Evolutionary conservation across 768 basidiomycete genomes (phyloP), one percentile per base, ranked within the genome.

Genomic region (Epithele typhae): DNA sequence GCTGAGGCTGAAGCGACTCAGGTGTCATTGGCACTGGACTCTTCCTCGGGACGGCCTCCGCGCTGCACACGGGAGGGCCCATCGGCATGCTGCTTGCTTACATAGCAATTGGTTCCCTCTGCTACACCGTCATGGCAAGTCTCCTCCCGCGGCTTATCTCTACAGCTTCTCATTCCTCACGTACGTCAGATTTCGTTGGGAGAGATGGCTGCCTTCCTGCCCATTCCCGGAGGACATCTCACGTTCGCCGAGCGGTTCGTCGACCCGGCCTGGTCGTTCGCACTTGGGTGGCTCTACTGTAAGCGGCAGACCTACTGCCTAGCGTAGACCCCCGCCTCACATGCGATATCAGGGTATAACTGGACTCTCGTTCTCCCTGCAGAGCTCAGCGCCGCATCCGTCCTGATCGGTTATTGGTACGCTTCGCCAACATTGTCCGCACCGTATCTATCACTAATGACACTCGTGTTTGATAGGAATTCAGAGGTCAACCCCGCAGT

Each of bases 11-110:
- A n/a, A n/a, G n/a, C n/a, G n/a, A n/a, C 23, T 4, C 15, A 57
- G 64, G 64, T 35, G 64, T 64, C 53, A 75, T 76, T 44, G 77
- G 78, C 15, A 78, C 77, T 2, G 78, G 80, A 40, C 65, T 81
- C 3, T 81, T 82, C 60, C 61, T 82, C 12, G 75, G 77, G 5
- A 72, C 75, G 3, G 81, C 76, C 1, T 65, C 60, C 32, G 68
- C 72, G 12, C 62, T 76, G 33, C 45, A 37, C 43, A 58, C 64
- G 12, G 76, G 73, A 42, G 75, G 76, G 37, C 75, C 75, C 2
- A 11, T 77, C 1, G 75, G 75, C n/a, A 54, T 76, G 32, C 59
- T 76, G 10, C 58, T 76, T 18, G 74, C 61, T 6, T 76, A 76
- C 54, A 5, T 62, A 0, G 60, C 66, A 25, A 44, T 71, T 1